phyloP scores from a whole-genome alignment of 1,139 yeast species.

The Suhomyces maxii region DNA sequence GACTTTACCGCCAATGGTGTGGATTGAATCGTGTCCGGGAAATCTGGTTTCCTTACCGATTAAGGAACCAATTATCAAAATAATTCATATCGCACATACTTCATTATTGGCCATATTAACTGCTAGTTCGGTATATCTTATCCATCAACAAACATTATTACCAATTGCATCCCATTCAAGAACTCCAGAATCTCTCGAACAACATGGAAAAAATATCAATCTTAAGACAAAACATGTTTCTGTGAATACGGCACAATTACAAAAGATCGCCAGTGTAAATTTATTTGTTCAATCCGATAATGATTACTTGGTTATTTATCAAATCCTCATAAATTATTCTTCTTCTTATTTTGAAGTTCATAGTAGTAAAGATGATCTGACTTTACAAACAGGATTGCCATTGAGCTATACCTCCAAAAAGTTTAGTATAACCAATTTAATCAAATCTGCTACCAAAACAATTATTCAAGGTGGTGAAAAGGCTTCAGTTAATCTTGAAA shows the following conservation, averaged over 20 bases:
- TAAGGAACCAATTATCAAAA: conserved; percentile 24
- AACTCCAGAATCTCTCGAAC: conserved; percentile 29
- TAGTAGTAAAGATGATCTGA: conserved; percentile 24
- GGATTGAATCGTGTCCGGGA: conserved; percentile 39
- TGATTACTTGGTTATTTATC: conserved; percentile 38
- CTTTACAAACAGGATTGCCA: conserved; percentile 39
- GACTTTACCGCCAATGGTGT: conserved; percentile 27
- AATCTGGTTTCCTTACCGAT: conserved; percentile 30
- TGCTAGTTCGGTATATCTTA: conserved; percentile 25
- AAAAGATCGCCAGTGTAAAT: conserved; percentile 28
- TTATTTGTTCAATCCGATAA: conserved; percentile 36
- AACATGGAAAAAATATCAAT: conserved; percentile 34
- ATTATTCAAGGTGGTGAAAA: conserved; percentile 30
- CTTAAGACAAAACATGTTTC: conserved; percentile 31
- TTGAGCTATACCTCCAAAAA: conserved; percentile 27
- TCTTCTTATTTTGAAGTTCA: conserved; percentile 35
- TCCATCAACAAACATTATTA: conserved; percentile 33
- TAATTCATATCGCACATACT: conserved; percentile 35
- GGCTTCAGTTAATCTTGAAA: conserved; percentile 29
- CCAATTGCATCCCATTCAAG: conserved; percentile 38
- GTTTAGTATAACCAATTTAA: conserved; percentile 29
- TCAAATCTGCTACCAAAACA: conserved; percentile 39
- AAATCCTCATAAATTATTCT: conserved; percentile 31
- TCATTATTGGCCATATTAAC: conserved; percentile 37
- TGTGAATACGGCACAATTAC: conserved; percentile 28